phyloP scores from a whole-genome alignment of 139 green algal species.

The Auxenochlorella pyrenoidosa region DNA sequence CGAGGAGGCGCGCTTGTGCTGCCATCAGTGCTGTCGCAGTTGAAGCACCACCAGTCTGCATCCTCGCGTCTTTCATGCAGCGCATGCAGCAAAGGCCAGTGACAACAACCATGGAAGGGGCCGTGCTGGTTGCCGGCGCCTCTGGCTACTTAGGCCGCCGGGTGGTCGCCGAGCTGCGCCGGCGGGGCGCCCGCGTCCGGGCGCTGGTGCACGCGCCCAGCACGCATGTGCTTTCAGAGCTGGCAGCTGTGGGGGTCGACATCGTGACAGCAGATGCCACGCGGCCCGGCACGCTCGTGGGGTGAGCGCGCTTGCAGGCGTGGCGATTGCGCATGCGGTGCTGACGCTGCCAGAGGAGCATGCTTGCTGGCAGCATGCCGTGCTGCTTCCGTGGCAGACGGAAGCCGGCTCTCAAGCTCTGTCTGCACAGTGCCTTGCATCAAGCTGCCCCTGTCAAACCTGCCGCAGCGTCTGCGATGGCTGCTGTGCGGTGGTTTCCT shows the following conservation, averaged over 20 bases:
- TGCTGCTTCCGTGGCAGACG: no score
- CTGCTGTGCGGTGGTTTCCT: background rate
- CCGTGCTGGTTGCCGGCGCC: background rate
- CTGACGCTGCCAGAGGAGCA: no score
- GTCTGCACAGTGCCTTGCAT: no score
- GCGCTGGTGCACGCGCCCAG: background rate
- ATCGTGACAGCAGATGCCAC: background rate
- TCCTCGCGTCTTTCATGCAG: no score
- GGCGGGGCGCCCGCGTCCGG: background rate
- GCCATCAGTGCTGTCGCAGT: no score
- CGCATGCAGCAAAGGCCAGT: no score
- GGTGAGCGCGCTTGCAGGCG: background rate
- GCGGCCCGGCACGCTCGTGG: background rate
- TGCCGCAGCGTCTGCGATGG: background rate
- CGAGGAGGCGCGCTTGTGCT: no score
- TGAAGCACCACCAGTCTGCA: no score
- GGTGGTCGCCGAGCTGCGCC: background rate
- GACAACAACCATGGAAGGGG: no score
- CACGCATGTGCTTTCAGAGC: background rate
- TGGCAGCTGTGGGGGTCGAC: background rate
- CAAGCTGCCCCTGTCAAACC: no score
- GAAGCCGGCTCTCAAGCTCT: no score
- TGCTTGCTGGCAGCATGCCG: background rate
- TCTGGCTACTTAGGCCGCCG: background rate
- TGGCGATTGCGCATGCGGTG: no score